Base-by-base conservation (phyloP, 495 filamentous ascomycete species). In the Neurospora cerealis region DNA sequence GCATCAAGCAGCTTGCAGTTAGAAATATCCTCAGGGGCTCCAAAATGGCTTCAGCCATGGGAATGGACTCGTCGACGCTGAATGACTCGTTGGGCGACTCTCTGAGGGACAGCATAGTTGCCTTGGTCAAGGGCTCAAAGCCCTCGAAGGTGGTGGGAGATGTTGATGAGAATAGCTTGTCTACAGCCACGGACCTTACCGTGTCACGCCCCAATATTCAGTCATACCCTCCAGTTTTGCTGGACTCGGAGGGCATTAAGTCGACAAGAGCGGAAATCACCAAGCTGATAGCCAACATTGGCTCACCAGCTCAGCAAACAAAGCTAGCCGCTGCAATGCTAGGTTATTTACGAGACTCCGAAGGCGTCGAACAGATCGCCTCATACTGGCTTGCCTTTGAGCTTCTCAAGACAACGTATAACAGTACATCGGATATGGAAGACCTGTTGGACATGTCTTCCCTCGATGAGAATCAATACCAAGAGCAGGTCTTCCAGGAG, bases 341-440 rank as follows among this genome's bases (percentile, higher is more conserved):
- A 39, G 86, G 86, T 32, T 86, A 88, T 41, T 80, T 92, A 36
- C 85, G 88, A 72, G 83, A 85, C 69, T 84, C 85, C 11, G 83
- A 86, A 11, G 89, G 88, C 5, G 80, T 85, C 21, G 84, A 87
- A 13, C 84, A 88, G 60, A 75, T 96, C 41, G 89, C 93, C 19
- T 90, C 90, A 15, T 89, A 95, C 77, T 99, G 96, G 96, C 85
- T 98, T 11, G 86, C 91, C 1, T 87, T 94, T 72, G 89, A 91
- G 54, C 84, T 96, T 9, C 81, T 96, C 42, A 88, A 88, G 76
- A 80, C 87, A 34, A 82, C 86, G 5, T 82, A 86, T 32, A 74
- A 81, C 5, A 82, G 84, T 1, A 80, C 84, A n/a, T 79, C 86
- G 69, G 85, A 85, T 46, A 80, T 93, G 4, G 92, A 93, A 54